Conservation (phyloP, 352 stramenopile species). For the Phytophthora quininea region DNA sequence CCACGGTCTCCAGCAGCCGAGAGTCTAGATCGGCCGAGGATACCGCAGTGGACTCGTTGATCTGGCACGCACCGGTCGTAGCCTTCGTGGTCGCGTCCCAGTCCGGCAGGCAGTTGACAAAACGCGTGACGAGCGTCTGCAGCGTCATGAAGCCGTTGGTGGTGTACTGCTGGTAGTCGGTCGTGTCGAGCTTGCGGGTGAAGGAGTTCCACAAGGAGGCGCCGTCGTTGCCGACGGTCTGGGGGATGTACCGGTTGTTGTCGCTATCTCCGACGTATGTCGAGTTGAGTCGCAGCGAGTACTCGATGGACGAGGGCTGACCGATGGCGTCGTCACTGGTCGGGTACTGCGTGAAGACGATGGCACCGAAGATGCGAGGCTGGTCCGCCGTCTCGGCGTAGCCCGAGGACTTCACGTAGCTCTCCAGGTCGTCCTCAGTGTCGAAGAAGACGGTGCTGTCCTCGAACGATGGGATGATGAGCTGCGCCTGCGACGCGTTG, state of each 20-base stretch:
- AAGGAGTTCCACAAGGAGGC: slow-evolving; percentile 26
- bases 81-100: slow-evolving; percentile 36
- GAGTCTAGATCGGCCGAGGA: slow-evolving; percentile 18
- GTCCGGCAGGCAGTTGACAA: slow-evolving; percentile 43
- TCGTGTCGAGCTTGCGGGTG: slow-evolving; percentile 26
- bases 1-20: slow-evolving; percentile 27
- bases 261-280: slow-evolving; percentile 24
- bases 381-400: slow-evolving; percentile 37
- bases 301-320: slow-evolving; percentile 32
- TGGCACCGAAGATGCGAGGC: slow-evolving; percentile 51
- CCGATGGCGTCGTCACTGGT: slow-evolving; percentile 28
- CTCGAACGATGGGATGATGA: slow-evolving; percentile 43
- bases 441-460: slow-evolving; percentile 50
- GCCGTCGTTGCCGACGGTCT: slow-evolving; percentile 11
- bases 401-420: slow-evolving; percentile 36
- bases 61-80: slow-evolving; percentile 22
- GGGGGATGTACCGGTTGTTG: slow-evolving; percentile 18
- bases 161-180: slow-evolving; percentile 47
- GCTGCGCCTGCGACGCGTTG: slow-evolving; percentile 4
- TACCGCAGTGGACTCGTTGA: slow-evolving; percentile 18
- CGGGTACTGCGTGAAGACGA: slow-evolving; percentile 44
- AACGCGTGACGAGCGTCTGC: slow-evolving; percentile 50
- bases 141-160: slow-evolving; percentile 50
- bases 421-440: slow-evolving; percentile 36
- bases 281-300: slow-evolving; percentile 46